phyloP scores from a whole-genome alignment of 495 filamentous ascomycete species.

The Geopyxis carbonaria region DNA sequence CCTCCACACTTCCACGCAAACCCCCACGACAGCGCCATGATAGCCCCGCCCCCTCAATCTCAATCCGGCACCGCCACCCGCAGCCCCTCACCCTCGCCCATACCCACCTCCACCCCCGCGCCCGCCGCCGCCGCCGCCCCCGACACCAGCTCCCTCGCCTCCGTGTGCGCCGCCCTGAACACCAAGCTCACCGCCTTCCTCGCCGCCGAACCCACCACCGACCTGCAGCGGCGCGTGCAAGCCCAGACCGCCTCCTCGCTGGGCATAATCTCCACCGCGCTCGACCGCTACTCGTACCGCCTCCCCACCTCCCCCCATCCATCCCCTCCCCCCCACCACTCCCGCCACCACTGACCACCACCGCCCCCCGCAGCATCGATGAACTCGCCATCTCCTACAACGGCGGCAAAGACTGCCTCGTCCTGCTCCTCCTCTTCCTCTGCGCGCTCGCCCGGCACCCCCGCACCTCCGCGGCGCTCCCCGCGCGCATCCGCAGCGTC shows the following conservation, averaged over 20 bases:
- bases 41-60: no score
- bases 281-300: slow-evolving; percentile 50
- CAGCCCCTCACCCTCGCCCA: no score
- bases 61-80: no score
- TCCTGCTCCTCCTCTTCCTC: slow-evolving; percentile 78
- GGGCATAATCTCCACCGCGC: slow-evolving; percentile 51
- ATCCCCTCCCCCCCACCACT: background rate
- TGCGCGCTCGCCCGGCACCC: slow-evolving; percentile 36
- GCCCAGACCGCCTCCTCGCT: slow-evolving; percentile 52
- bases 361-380: slow-evolving; percentile 35
- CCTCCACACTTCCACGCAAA: no score
- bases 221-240: slow-evolving; percentile 49
- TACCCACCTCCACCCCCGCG: no score
- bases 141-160: no score
- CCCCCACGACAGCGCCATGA: no score
- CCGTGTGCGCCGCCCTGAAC: slow-evolving; percentile 47
- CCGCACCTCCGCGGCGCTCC: slow-evolving; percentile 12
- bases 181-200: slow-evolving; percentile 53
- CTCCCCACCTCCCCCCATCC: slow-evolving; percentile 5
- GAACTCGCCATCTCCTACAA: slow-evolving; percentile 89
- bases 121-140: no score
- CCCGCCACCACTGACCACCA: slow-evolving; percentile 7
- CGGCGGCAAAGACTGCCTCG: slow-evolving; percentile 94
- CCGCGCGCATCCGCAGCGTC: slow-evolving; percentile 48
- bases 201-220: slow-evolving; percentile 35